Percentiles rank a stretch among this genome's conserved stretches.
Conservation (phyloP, 768 basidiomycete species). For the Lentinula detonsa region DNA sequence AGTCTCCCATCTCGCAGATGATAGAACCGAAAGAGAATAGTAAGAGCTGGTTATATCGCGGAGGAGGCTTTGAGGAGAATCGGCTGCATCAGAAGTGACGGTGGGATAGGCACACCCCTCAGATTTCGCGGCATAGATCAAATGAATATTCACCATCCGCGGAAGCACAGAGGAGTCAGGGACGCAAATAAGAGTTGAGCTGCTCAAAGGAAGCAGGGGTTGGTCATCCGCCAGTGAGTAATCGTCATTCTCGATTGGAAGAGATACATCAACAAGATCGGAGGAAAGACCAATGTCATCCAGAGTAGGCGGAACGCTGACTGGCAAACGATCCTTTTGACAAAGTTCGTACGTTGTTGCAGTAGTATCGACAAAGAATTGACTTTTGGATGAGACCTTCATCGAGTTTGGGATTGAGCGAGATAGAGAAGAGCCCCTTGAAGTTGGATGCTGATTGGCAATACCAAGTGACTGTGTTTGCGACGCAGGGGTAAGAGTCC, state of each 20-base stretch:
- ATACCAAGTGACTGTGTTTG: background rate
- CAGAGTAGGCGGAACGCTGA: constrained; percentile 27
- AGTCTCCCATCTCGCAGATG: constrained; percentile 38
- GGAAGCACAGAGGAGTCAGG: constrained; percentile 31
- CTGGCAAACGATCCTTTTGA: constrained; percentile 28
- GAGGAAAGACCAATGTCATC: constrained; percentile 28
- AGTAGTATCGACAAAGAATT: constrained; percentile 38
- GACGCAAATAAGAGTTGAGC: constrained; percentile 47
- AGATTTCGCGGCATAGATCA: constrained; percentile 46
- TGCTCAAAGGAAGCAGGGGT: constrained; percentile 48
- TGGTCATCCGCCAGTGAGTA: constrained; percentile 15
- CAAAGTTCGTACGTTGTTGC: constrained; percentile 46
- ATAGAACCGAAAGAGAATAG: constrained; percentile 63
- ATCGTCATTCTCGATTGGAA: constrained; percentile 15
- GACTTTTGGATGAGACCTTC: constrained; percentile 14
- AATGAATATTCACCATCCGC: constrained; percentile 53
- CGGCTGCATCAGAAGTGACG: constrained; percentile 22
- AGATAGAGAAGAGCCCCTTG: constrained; percentile 21
- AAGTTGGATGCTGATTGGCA: constrained; percentile 13
- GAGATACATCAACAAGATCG: constrained; percentile 27
- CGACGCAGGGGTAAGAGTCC: constrained; percentile 40
- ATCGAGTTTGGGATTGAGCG: constrained; percentile 17
- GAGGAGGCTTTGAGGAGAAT: constrained; percentile 24
- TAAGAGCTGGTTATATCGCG: constrained; percentile 63
- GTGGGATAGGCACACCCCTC: constrained; percentile 27